A percentile compares a stretch with the other conserved stretches of the same genome.
Conservation (phyloP, 2,329 filamentous ascomycete species). For the Penicillium polonicum region DNA sequence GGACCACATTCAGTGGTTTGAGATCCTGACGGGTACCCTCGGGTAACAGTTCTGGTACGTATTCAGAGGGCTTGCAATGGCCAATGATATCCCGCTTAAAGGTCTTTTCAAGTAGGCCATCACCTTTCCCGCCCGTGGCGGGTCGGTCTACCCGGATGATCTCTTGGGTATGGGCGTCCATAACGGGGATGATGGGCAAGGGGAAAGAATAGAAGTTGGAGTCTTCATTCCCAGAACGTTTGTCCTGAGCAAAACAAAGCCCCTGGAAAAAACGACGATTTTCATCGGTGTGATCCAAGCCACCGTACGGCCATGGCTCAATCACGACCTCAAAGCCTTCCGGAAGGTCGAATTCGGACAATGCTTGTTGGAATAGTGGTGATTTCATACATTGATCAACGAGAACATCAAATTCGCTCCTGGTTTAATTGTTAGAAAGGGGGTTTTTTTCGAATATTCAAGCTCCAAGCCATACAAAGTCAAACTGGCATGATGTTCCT, state of each 20-base stretch:
- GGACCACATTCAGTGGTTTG: conserved; percentile 71
- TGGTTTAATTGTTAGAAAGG: conserved; percentile 9
- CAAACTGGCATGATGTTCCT: conserved; percentile 50
- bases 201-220: conserved; percentile 64
- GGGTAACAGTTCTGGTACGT: conserved; percentile 51
- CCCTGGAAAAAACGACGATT: conserved; percentile 53
- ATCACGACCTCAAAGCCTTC: conserved; percentile 57
- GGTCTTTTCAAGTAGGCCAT: conserved; percentile 47
- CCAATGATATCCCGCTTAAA: conserved; percentile 50
- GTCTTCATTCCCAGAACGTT: conserved; percentile 48
- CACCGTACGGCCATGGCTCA: conserved; percentile 59
- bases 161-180: conserved; percentile 57
- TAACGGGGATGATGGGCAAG: conserved; percentile 52
- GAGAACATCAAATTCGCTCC: conserved; percentile 49
- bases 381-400: conserved; percentile 53
- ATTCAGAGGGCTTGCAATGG: conserved; percentile 55
- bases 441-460: background rate
- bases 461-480: conserved; percentile 37
- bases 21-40: conserved; percentile 50
- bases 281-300: conserved; percentile 49
- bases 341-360: conserved; percentile 54
- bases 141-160: conserved; percentile 60
- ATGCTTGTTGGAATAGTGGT: conserved; percentile 52
- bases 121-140: conserved; percentile 51
- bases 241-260: conserved; percentile 52